Base-by-base conservation (phyloP, 192 early-diverging fungal species). In the Rhizoclosmatium globosum region DNA sequence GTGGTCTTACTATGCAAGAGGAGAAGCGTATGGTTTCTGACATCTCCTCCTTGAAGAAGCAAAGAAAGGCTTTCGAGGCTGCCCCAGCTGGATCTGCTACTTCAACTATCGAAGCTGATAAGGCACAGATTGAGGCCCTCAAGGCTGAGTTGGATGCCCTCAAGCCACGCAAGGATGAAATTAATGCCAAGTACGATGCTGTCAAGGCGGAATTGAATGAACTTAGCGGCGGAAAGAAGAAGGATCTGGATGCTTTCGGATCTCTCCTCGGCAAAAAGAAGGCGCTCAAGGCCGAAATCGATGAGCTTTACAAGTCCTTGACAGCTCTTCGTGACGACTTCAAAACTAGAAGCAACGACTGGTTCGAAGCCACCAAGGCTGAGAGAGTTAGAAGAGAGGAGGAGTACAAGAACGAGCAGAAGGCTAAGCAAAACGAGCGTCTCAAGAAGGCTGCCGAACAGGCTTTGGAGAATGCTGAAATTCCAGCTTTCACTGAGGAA, bases 21-120 rank as follows among this genome's bases (percentile, higher is more conserved):
- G 97, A 98, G 86, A 95, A 95, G 83, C 90, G 90, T 38, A 89
- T 93, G 57, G 89, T 96, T n/a, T 81, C 92, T 62, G 95, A 96
- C 80, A 93, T 94, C 68, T 93, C 89, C 48, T 78, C 80, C n/a
- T 85, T 95, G 79, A 95, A 96, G 82, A 91, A 89, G 83, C 84
- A 86, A 47, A 91, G 91, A 71, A 94, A 95, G 74, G 77, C 85
- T 13, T 89, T 96, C 64, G 89, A 93, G 69, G 88, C 72, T 47
- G 72, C 59, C 19, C 72, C 73, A 15, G 57, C 67, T 4, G 82
- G 42, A 31, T 77, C 71, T 43, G 64, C 82, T 67, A 76, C 69
- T 38, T 47, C 79, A 6, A 79, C 81, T 68, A 81, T 91, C 62
- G 91, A 93, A 67, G 88, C 86, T 62, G 85, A 94, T 70, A 93